Percentiles rank a stretch among this genome's conserved stretches.
Conservation (phyloP, 345 rosid genomes). For the Geranium rotundifolium region DNA sequence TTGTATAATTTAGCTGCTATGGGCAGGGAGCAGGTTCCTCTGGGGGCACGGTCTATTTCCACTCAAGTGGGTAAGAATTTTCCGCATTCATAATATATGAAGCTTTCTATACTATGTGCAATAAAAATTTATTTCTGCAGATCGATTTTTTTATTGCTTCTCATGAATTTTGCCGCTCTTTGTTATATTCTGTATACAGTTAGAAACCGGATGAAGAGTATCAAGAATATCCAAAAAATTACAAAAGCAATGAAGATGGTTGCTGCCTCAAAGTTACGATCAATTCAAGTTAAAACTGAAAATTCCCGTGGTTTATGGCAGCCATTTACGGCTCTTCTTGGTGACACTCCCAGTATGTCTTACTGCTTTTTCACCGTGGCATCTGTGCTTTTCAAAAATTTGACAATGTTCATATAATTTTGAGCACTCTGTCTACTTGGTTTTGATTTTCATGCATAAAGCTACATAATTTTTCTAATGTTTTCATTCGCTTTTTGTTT, state of each 20-base stretch:
- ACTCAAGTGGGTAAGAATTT: constrained; percentile 73
- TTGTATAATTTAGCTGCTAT: not conserved
- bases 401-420: too few species aligned
- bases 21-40: constrained; percentile 62
- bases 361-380: too few species aligned
- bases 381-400: too few species aligned
- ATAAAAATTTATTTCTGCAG: not conserved
- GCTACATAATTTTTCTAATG: too few species aligned
- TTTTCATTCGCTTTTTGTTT: too few species aligned
- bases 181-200: constrained; percentile 36
- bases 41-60: constrained; percentile 68
- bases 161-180: constrained; percentile 3
- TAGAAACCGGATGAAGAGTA: constrained; percentile 97
- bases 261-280: constrained; percentile 96
- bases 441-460: too few species aligned
- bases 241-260: constrained; percentile 99
- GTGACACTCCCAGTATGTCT: constrained; percentile 53
- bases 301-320: constrained; percentile 99
- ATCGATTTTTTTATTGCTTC: constrained; percentile 2
- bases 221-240: constrained; percentile 90
- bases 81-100: too few species aligned
- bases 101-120: not conserved
- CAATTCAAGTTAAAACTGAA: constrained; percentile 70
- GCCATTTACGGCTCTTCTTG: constrained; percentile 73
- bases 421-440: too few species aligned